Evolutionary conservation across 2,329 filamentous ascomycete genomes (phyloP), one percentile per base, ranked within the genome.

Genomic region (Cadophora sp.): DNA sequence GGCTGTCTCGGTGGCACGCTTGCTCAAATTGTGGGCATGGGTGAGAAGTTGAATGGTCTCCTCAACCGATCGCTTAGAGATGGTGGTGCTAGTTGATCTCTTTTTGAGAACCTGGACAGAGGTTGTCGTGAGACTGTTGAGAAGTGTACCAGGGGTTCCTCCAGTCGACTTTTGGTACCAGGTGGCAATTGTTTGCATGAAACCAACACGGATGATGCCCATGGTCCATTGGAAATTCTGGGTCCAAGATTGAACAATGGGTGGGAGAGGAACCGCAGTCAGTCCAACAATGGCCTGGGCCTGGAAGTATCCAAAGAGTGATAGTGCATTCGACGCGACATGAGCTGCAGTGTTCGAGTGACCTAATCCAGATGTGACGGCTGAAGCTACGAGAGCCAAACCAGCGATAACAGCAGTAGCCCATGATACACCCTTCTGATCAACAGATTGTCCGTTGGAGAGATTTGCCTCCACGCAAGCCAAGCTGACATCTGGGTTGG

Each of bases 221-320:
- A 98, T 96, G 76, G 91, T 96, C 95, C 95, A 98, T 78, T 96
- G 92, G 82, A 98, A 97, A 81, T 97, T 95, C 81, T 97, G 94
- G 1, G 94, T 97, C 95, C 95, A 98, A 0, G 94, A 87, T 75
- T 92, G 86, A 63, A 97, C 95, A 68, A 97, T 92, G 0, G 95
- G 95, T 11, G 95, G 95, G 63, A 97, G 86, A 55, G 85, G 84
- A 16, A 97, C 90, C 22, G 91, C 87, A 63, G 90, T 92, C 80
- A 97, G 90, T 70, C 94, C 94, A 74, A 97, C 84, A 79, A 97
- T 93, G 30, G 95, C 94, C 80, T 97, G 94, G 4, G 93, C 89
- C 80, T 98, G 95, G 85, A 97, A 97, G 80, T 96, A 97, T 68
- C 91, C 88, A 77, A 97, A 97, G 36, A 98, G 88, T n/a, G 94